Conservation (phyloP, 257 asterid genomes). For the Linderniella brevidens region DNA sequence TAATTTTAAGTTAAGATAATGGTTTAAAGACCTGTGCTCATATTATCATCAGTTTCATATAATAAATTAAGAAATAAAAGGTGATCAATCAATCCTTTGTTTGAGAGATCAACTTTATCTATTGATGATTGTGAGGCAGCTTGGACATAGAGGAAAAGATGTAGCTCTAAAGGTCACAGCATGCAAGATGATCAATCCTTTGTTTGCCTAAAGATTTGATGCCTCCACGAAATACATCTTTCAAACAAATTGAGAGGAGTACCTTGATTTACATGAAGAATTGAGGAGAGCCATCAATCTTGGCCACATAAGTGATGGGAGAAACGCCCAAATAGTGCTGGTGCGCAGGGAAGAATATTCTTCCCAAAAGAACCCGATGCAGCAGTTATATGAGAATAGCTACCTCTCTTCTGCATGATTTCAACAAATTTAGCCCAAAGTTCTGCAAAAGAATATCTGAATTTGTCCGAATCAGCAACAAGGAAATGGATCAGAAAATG, state of each 20-base stretch:
- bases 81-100: too few species aligned
- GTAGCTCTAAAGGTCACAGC: conserved; percentile 84
- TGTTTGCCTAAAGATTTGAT: conserved; percentile 2
- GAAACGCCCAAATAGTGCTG: conserved; percentile 90
- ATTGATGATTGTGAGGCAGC: conserved; percentile 32
- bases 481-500: conserved; percentile 42
- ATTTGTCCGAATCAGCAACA: conserved; percentile 77
- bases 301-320: conserved; percentile 77
- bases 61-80: too few species aligned
- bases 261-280: conserved; percentile 49
- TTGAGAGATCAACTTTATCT: conserved; percentile 71
- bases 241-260: too few species aligned
- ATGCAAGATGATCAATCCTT: conserved; percentile 25
- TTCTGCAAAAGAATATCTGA: conserved; percentile 65
- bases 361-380: conserved; percentile 90
- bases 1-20: too few species aligned
- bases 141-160: conserved; percentile 41
- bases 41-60: too few species aligned
- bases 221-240: too few species aligned
- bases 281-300: conserved; percentile 44
- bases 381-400: conserved; percentile 69
- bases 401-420: conserved; percentile 54
- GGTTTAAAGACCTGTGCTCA: too few species aligned
- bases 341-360: conserved; percentile 88
- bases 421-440: conserved; percentile 84